Evolutionary conservation across 257 asterid genomes (phyloP), one percentile per base, ranked within the genome.

Genomic region (Plectranthus barbatus): DNA sequence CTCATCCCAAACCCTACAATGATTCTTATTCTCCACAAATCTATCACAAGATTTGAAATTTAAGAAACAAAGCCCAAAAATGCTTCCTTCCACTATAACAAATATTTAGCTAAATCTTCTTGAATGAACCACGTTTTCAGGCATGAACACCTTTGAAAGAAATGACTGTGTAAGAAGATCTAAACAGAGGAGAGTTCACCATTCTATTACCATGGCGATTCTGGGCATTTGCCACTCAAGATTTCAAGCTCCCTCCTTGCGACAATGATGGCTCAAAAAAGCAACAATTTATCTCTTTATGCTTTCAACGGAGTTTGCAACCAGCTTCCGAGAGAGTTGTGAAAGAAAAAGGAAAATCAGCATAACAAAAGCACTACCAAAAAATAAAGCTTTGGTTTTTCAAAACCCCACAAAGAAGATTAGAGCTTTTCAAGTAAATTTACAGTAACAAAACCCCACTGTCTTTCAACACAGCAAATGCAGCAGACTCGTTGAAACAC

Each of bases 1-100:
- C 76, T 80, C 98, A 87, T 87, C 60, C 60, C 65, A 37, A 50
- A 72, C 74, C 71, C 73, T 50, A 40, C 17, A 26, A 56, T 51
- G 6, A 51, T 60, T 1, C 55, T 41, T 15, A 56, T 14, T 56
- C 44, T 33, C 60, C 37, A 55, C 70, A 44, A 70, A 44, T 70
- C 62, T 42, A 66, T 57, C 53, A 50, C 61, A 48, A 56, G 59
- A 58, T 26, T 68, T 24, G 69, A 53, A 53, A 21, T 54, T 64
- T 57, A 42, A 63, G 17, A 61, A 45, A 72, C n/a, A n/a, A n/a
- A n/a, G n/a, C n/a, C n/a, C n/a, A n/a, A n/a, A n/a, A n/a, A n/a
- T n/a, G n/a, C n/a, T n/a, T n/a, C n/a, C n/a, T n/a, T n/a, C n/a
- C n/a, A n/a, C n/a, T 19, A 13, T 29, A 18, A 65, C 59, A 64